Evolutionary conservation across 2,329 filamentous ascomycete genomes (phyloP).

Genomic region (Orbilia blumenaviensis): DNA sequence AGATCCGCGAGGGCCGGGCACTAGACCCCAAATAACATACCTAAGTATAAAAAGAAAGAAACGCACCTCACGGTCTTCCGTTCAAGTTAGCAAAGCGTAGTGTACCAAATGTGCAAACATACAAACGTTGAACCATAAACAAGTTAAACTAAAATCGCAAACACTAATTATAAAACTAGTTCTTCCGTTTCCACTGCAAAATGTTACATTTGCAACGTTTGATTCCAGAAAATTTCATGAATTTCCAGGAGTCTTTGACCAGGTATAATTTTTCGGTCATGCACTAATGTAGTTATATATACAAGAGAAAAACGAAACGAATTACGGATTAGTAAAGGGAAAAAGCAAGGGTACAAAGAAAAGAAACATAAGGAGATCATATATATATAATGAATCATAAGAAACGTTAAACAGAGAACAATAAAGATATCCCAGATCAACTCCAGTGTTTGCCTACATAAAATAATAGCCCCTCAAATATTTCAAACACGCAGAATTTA

Average conservation of each 20-base stretch:
- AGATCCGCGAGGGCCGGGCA: too few relatives aligned
- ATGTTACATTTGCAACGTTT: background rate
- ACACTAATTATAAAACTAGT: too few relatives aligned
- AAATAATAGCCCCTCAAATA: background rate
- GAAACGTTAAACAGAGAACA: background rate
- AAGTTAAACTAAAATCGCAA: too few relatives aligned
- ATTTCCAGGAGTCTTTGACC: background rate
- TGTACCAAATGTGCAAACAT: too few relatives aligned
- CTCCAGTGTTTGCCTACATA: background rate
- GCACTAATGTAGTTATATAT: background rate
- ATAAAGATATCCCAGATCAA: background rate
- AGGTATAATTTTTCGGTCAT: background rate
- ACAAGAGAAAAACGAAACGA: background rate
- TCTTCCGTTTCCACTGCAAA: too few relatives aligned
- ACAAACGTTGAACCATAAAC: too few relatives aligned
- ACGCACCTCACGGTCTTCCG: too few relatives aligned
- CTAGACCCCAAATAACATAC: too few relatives aligned
- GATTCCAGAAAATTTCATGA: background rate
- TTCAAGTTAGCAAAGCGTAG: too few relatives aligned
- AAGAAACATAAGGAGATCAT: background rate
- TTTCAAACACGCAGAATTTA: background rate
- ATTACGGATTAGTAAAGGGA: background rate
- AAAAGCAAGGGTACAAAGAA: background rate
- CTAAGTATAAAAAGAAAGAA: too few relatives aligned
- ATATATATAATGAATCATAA: constrained; percentile 18